A percentile compares a stretch with the other conserved stretches of the same genome.
These are phyloP conservation scores for Eucalyptus sp. DNA, from an alignment of 345 rosid genomes.

Conservation along the genomic window DNA sequence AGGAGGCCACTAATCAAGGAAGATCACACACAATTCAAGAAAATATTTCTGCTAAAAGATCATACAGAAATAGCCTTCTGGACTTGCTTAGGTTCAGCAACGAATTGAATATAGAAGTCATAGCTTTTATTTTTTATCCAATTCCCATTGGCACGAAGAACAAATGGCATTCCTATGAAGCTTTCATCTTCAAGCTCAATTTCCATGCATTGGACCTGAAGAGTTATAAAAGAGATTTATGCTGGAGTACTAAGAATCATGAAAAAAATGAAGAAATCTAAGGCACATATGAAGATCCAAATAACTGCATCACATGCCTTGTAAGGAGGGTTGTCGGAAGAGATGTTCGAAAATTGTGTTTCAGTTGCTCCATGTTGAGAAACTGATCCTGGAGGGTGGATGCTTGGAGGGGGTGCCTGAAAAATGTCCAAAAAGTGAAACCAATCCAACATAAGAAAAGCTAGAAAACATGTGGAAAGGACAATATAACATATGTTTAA, in stretches of 20 bases:
- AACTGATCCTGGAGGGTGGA: constrained; percentile 73
- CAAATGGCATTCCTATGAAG: constrained; percentile 90
- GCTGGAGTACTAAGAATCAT: background rate
- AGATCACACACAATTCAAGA: background rate
- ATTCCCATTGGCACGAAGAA: constrained; percentile 50
- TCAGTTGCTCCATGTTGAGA: constrained; percentile 41
- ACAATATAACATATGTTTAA: background rate
- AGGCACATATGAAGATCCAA: background rate
- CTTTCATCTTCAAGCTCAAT: constrained; percentile 64
- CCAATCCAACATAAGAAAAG: background rate
- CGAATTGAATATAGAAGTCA: constrained; percentile 74
- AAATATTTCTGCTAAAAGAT: background rate
- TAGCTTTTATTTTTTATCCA: constrained; percentile 77
- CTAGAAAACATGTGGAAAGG: background rate
- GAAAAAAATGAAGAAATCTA: background rate
- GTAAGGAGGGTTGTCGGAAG: constrained; percentile 38
- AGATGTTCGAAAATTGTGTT: constrained; percentile 31
- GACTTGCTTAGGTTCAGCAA: constrained; percentile 30
- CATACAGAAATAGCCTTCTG: constrained; percentile 46
- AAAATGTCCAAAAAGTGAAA: constrained; percentile 17
- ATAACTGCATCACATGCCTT: constrained; percentile 22
- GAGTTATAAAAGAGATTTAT: constrained; percentile 1
- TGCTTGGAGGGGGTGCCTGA: constrained; percentile 70
- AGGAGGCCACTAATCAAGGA: background rate
- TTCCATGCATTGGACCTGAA: constrained; percentile 69